Evolutionary conservation across 805 yeast genomes (phyloP).

Genomic region (Cyberlindnera galapagoensis): DNA sequence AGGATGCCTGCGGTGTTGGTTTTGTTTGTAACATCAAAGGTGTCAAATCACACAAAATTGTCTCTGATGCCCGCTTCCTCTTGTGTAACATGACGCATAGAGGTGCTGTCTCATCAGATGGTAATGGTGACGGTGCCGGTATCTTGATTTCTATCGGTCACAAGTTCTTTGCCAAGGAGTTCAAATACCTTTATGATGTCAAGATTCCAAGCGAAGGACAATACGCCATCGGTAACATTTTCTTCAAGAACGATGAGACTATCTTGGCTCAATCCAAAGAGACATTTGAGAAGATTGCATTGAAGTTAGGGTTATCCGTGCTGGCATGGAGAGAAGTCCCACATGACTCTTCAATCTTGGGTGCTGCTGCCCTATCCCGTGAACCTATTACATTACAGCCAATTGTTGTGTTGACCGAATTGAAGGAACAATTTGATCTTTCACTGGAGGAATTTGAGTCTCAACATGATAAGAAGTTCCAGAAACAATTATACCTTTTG

Average conservation of each 20-base stretch:
- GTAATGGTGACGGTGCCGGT: constrained; percentile 99
- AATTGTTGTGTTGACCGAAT: constrained; percentile 63
- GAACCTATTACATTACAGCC: constrained; percentile 93
- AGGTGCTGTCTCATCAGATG: constrained; percentile 95
- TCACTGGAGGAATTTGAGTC: constrained; percentile 48
- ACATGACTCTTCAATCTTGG: constrained; percentile 86
- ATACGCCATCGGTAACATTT: constrained; percentile 92
- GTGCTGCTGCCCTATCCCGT: constrained; percentile 90
- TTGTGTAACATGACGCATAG: constrained; percentile 98
- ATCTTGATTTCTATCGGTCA: constrained; percentile 91
- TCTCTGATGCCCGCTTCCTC: constrained; percentile 80
- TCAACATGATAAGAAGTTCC: constrained; percentile 59
- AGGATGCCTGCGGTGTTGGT: constrained; percentile 99
- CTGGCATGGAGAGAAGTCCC: constrained; percentile 96
- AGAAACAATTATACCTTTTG: constrained; percentile 75
- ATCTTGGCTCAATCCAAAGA: constrained; percentile 62
- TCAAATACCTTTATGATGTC: constrained; percentile 59
- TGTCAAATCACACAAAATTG: constrained; percentile 78
- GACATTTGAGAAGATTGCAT: constrained; percentile 79
- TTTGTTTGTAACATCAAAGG: constrained; percentile 95
- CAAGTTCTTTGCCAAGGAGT: constrained; percentile 78
- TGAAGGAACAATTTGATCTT: constrained; percentile 31
- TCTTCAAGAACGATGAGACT: constrained; percentile 79
- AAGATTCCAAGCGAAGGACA: constrained; percentile 74
- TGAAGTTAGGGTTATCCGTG: constrained; percentile 68